phyloP scores from a whole-genome alignment of 441 rosid species.

The Erodium texanum region DNA sequence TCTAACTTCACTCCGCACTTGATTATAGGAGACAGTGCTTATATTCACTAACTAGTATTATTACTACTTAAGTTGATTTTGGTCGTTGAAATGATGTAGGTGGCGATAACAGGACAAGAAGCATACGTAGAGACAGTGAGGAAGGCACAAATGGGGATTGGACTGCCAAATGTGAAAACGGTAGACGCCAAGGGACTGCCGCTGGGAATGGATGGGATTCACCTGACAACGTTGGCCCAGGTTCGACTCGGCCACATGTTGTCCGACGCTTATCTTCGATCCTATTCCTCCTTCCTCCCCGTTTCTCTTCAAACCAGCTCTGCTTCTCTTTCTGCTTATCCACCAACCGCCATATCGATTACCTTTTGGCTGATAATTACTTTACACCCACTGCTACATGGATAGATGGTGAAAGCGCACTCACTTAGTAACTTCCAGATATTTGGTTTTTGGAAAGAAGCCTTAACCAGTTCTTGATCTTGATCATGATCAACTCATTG shows the following conservation, averaged over 20 bases:
- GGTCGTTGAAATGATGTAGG: conserved; percentile 10
- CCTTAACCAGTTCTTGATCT: no score
- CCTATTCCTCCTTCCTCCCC: not conserved
- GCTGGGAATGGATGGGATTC: conserved; percentile 26
- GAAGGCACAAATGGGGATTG: conserved; percentile 20
- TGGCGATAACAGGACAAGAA: conserved; percentile 20
- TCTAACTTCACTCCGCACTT: no score
- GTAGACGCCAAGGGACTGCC: conserved; percentile 33
- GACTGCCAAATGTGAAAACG: conserved; percentile 21
- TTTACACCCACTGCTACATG: no score
- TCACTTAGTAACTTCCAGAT: no score
- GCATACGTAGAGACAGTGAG: conserved; percentile 13
- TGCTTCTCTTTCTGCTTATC: not conserved
- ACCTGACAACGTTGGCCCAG: conserved; percentile 33
- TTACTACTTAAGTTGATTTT: no score
- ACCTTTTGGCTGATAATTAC: not conserved
- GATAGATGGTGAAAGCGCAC: no score
- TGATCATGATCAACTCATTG: no score
- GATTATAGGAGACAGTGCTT: no score
- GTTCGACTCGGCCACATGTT: conserved; percentile 27
- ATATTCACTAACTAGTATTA: no score
- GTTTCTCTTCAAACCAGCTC: not conserved
- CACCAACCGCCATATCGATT: not conserved
- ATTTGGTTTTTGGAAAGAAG: no score
- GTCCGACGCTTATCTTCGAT: conserved; percentile 22